Conservation (phyloP, 345 rosid species). For the Eucalyptus sideroxylon region DNA sequence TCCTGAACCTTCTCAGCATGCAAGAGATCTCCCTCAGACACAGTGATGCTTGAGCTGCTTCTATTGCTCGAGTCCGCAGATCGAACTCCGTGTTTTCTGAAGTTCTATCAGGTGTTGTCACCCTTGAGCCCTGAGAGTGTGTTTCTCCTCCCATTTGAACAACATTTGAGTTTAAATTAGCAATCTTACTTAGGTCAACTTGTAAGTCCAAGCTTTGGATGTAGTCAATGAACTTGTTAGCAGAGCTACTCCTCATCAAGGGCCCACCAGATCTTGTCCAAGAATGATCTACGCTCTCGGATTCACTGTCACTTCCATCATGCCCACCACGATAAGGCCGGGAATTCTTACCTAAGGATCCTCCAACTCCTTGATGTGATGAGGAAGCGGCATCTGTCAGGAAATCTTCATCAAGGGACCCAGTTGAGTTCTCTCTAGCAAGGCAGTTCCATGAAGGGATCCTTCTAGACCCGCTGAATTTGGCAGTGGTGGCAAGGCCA, state of each 20-base stretch:
- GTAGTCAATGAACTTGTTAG: constrained; percentile 60
- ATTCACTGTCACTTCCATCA: constrained; percentile 81
- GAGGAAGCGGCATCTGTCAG: constrained; percentile 22
- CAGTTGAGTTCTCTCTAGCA: constrained; percentile 89
- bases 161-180: constrained; percentile 24
- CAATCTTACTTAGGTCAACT: constrained; percentile 22
- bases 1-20: constrained; percentile 55
- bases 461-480: constrained; percentile 74
- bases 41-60: constrained; percentile 43
- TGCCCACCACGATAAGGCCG: constrained; percentile 12
- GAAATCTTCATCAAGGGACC: constrained; percentile 75
- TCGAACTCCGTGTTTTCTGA: constrained; percentile 24
- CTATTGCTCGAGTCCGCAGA: constrained; percentile 17
- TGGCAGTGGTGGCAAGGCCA: constrained; percentile 32
- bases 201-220: constrained; percentile 56
- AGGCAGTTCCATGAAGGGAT: constrained; percentile 98
- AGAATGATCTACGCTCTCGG: constrained; percentile 62
- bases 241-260: constrained; percentile 90
- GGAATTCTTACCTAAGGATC: constrained; percentile 29
- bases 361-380: constrained; percentile 31
- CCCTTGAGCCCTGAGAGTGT: constrained; percentile 21
- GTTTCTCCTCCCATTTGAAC: constrained; percentile 30
- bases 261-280: constrained; percentile 99
- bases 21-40: constrained; percentile 74
- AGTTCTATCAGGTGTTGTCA: constrained; percentile 23